Evolutionary conservation across 179 eudicot species (phyloP), one percentile per base, ranked within the genome.

Genomic region (Patellifolia procumbens): DNA sequence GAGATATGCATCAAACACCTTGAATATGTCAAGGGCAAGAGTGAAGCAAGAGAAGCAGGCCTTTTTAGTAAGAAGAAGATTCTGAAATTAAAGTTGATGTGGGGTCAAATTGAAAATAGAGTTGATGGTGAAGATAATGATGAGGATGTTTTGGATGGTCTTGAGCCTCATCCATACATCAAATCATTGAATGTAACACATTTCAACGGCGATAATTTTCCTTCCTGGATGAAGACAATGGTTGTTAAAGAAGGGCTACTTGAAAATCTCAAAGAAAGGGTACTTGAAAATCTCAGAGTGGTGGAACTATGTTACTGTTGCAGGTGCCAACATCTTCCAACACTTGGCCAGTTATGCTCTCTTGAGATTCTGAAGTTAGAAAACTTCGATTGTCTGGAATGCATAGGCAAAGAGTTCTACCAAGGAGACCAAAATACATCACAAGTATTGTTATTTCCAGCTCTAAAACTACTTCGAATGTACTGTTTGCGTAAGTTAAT

Each of bases 191-290:
- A 0, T 3, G 24, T 78, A 2, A 0, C 13, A 0, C 10, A 32
- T 32, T 78, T 61, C 76, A 2, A 10, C 4, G 76, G 76, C 11
- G 13, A 10, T 16, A 52, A 0, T 4, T 62, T 78, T 29, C 81
- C 81, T 15, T 9, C 31, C 10, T 78, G 81, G 81, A 19, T 78
- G 43, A 37, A 2, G 22, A 46, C 13, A 11, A 71, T 78, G 81
- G 32, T 5, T 52, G 4, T 37, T 5, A 37, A 37, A 37, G 7
- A 37, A 37, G 42, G 42, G 5, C n/a, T n/a, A n/a, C n/a, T n/a
- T n/a, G n/a, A n/a, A n/a, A n/a, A n/a, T n/a, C n/a, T n/a, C n/a
- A n/a, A n/a, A n/a, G n/a, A n/a, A n/a, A n/a, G n/a, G n/a, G n/a
- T n/a, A n/a, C n/a, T 78, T 29, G 20, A 34, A n/a, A 78, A 78